Conservation (phyloP, 352 stramenopile genomes). For the Phytophthora capsici region DNA sequence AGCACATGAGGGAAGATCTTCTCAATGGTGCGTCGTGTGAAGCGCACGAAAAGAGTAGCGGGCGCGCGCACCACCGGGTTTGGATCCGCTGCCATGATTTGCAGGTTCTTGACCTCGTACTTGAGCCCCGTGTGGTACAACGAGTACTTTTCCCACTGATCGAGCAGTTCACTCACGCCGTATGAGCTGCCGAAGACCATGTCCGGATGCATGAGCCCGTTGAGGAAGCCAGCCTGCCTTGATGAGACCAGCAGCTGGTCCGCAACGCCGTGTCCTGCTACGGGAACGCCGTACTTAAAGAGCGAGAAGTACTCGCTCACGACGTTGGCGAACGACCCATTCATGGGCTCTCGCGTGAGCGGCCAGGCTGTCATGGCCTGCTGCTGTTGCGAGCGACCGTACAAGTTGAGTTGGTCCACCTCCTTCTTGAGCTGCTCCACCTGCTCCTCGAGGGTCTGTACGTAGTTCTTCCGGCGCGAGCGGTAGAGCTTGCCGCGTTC, state of each 20-base stretch:
- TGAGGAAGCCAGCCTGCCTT: slow-evolving; percentile 39
- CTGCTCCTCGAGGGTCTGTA: slow-evolving; percentile 45
- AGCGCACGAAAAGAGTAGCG: slow-evolving; percentile 56
- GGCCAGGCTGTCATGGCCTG: slow-evolving; percentile 16
- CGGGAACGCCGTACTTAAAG: slow-evolving; percentile 64
- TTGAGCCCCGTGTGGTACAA: slow-evolving; percentile 59
- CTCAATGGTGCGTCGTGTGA: slow-evolving; percentile 67
- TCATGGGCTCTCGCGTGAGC: slow-evolving; percentile 20
- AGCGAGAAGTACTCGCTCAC: slow-evolving; percentile 71
- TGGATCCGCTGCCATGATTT: slow-evolving; percentile 46
- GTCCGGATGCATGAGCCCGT: slow-evolving; percentile 53
- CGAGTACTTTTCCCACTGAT: slow-evolving; percentile 76
- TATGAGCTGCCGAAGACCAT: slow-evolving; percentile 60
- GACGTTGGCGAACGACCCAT: slow-evolving; percentile 41
- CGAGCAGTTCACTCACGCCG: slow-evolving; percentile 51
- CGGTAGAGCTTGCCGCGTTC: slow-evolving; percentile 71
- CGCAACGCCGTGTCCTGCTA: slow-evolving; percentile 21
- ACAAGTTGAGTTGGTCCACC: slow-evolving; percentile 45
- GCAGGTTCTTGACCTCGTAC: slow-evolving; percentile 51
- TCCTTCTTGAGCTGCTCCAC: slow-evolving; percentile 57
- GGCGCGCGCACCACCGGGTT: slow-evolving; percentile 55
- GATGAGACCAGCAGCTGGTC: slow-evolving; percentile 37
- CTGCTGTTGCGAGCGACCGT: slow-evolving; percentile 21
- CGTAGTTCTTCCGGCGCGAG: slow-evolving; percentile 56
- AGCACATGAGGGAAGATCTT: slow-evolving; percentile 73